phyloP scores from a whole-genome alignment of 2,329 filamentous ascomycete species.

The Monilinia polystroma region DNA sequence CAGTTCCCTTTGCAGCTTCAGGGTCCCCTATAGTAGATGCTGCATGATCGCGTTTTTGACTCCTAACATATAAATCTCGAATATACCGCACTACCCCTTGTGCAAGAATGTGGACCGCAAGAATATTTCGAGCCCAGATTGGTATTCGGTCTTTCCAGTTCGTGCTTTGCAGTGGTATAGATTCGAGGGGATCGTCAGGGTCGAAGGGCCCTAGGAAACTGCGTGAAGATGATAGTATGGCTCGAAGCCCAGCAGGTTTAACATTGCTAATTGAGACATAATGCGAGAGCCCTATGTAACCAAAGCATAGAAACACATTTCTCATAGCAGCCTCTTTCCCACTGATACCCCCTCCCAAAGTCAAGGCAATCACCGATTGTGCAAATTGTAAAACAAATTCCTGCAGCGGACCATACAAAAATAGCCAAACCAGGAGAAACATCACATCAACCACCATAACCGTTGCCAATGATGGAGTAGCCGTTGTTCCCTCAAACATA shows the following conservation, averaged over 20 bases:
- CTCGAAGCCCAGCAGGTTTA: constrained; percentile 35
- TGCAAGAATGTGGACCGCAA: constrained; percentile 73
- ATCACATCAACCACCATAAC: constrained; percentile 81
- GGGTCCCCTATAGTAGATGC: constrained; percentile 54
- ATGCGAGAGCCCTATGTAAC: constrained; percentile 54
- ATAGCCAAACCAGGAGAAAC: constrained; percentile 81
- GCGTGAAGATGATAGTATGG: constrained; percentile 35
- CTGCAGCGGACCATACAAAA: constrained; percentile 83
- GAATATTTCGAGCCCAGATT: constrained; percentile 64
- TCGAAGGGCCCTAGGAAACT: constrained; percentile 35
- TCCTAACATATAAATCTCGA: constrained; percentile 64
- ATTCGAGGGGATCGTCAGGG: constrained; percentile 50
- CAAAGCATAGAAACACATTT: constrained; percentile 69
- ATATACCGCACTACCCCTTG: constrained; percentile 71
- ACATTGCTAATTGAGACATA: constrained; percentile 35
- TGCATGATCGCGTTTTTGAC: constrained; percentile 55
- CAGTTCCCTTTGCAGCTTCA: constrained; percentile 55
- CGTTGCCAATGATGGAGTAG: constrained; percentile 81
- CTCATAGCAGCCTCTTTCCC: constrained; percentile 67
- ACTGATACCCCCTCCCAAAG: constrained; percentile 77
- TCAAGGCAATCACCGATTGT: constrained; percentile 90
- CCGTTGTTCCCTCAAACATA: constrained; percentile 83
- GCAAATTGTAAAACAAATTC: constrained; percentile 86
- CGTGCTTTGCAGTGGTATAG: constrained; percentile 48
- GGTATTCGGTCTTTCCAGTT: constrained; percentile 53